Conservation (phyloP, 805 yeast genomes). For the Kazachstania psychrophila region DNA sequence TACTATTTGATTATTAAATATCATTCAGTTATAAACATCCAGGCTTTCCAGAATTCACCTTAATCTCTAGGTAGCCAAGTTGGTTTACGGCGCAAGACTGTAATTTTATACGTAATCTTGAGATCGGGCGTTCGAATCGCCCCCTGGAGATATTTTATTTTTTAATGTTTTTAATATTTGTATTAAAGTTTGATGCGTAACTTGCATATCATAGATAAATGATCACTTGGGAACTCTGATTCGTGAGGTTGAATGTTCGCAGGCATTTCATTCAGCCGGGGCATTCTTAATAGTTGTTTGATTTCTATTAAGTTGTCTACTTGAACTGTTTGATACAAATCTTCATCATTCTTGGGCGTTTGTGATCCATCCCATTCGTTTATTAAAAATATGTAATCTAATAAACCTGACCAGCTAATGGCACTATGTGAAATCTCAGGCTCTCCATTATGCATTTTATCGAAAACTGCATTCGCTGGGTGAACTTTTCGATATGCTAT, state of each 20-base stretch:
- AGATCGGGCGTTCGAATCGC: slow-evolving; percentile 8
- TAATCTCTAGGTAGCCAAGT: slow-evolving; percentile 6
- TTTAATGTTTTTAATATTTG: no score
- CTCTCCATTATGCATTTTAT: slow-evolving; percentile 50
- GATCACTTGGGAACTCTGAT: slow-evolving; percentile 84
- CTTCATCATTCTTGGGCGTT: slow-evolving; percentile 25
- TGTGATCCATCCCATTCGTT: slow-evolving; percentile 36
- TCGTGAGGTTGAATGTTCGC: slow-evolving; percentile 73
- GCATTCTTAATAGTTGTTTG: slow-evolving; percentile 52
- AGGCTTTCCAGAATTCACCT: no score
- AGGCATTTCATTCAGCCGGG: slow-evolving; percentile 66
- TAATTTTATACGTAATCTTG: slow-evolving; percentile 5
- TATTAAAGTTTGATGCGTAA: slow-evolving; percentile 20
- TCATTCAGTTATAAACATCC: no score
- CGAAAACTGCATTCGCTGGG: slow-evolving; percentile 52
- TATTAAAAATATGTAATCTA: slow-evolving; percentile 73
- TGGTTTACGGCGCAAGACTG: slow-evolving; percentile 7
- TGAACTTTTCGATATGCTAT: slow-evolving; percentile 55
- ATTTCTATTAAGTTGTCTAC: slow-evolving; percentile 36
- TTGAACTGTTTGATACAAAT: slow-evolving; percentile 35
- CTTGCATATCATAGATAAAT: slow-evolving; percentile 70
- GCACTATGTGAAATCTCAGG: slow-evolving; percentile 92
- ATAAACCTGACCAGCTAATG: slow-evolving; percentile 71
- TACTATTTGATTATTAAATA: no score
- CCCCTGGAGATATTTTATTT: slow-evolving; percentile 4